phyloP scores from a whole-genome alignment of 23 red algal species.

The Gracilaria domingensis region DNA sequence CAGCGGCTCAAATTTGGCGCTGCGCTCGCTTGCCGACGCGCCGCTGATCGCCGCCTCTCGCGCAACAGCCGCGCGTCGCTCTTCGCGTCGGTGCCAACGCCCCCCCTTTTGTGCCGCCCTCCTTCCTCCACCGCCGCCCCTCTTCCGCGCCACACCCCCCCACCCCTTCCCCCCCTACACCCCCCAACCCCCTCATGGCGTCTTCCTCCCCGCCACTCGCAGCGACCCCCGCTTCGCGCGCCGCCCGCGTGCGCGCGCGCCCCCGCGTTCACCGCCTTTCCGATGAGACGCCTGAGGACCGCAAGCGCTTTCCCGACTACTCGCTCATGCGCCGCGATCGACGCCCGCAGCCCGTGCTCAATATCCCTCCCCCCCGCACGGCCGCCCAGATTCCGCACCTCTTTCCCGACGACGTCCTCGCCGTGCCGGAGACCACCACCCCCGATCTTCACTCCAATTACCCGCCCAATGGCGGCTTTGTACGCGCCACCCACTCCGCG shows the following conservation, averaged over 20 bases:
- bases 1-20: neutral
- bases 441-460: constrained; percentile 23
- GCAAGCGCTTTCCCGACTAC: constrained; percentile 26
- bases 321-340: constrained; percentile 31
- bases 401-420: constrained; percentile 10
- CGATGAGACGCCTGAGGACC: constrained; percentile 24
- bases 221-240: neutral
- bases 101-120: neutral
- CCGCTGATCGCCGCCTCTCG: neutral
- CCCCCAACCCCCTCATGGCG: neutral
- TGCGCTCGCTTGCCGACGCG: neutral
- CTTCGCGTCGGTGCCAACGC: neutral
- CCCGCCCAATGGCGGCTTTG: neutral
- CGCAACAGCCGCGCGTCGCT: neutral
- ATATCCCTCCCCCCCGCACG: neutral
- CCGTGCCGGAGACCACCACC: neutral
- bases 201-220: neutral
- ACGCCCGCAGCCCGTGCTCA: neutral
- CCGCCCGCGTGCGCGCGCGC: neutral
- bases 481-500: neutral
- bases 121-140: neutral
- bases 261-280: constrained; percentile 3
- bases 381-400: neutral
- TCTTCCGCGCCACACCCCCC: neutral
- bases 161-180: neutral